Evolutionary conservation across 306 rosid genomes (phyloP).

Genomic region (Vigna trinervia): DNA sequence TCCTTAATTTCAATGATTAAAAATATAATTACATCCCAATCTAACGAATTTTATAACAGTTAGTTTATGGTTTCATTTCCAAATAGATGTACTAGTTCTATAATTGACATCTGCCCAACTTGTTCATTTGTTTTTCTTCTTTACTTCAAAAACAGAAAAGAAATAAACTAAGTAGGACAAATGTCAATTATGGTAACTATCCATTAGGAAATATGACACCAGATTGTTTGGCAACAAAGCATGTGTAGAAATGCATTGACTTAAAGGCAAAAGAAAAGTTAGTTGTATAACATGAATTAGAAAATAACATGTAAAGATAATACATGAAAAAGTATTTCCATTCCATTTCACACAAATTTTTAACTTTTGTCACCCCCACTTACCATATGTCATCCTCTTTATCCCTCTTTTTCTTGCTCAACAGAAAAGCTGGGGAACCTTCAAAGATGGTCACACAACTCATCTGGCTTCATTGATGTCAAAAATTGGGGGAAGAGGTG

Average conservation of each 20-base stretch:
- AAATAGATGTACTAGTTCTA: too few species aligned
- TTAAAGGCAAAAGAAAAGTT: neutral
- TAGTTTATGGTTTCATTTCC: too few species aligned
- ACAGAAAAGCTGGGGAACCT: constrained; percentile 31
- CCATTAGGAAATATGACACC: constrained; percentile 20
- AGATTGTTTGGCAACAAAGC: constrained; percentile 21
- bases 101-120: too few species aligned
- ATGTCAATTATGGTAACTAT: constrained; percentile 1
- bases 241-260: constrained; percentile 10
- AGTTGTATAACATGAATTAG: constrained; percentile 12
- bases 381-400: neutral
- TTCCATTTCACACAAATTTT: constrained; percentile 22
- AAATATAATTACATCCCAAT: too few species aligned
- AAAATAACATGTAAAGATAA: constrained; percentile 15
- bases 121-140: too few species aligned
- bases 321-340: constrained; percentile 38
- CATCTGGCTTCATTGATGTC: constrained; percentile 29
- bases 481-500: constrained; percentile 36
- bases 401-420: constrained; percentile 16
- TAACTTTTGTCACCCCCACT: constrained; percentile 17
- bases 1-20: too few species aligned
- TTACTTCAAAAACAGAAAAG: neutral
- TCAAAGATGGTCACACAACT: constrained; percentile 37
- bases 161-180: neutral
- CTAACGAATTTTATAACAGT: neutral